phyloP scores from a whole-genome alignment of 1,284 basidiomycete genomes.

The Peniophora sp. region DNA sequence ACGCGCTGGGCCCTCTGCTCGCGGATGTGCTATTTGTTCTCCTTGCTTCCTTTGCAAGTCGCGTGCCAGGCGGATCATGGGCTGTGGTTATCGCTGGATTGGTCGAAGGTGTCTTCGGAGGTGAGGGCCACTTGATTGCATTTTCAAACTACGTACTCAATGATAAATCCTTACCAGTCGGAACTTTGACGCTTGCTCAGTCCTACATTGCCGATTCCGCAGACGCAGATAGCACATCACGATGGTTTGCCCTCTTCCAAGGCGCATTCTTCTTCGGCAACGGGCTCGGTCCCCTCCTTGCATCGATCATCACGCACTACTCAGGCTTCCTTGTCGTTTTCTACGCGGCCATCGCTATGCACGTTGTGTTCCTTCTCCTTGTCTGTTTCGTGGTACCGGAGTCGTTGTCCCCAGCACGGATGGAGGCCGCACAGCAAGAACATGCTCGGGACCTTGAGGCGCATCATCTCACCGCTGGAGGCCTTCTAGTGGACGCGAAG shows the following conservation, averaged over 20 bases:
- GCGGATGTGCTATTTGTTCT: not conserved
- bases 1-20: not conserved
- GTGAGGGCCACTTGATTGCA: not conserved
- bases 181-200: not conserved
- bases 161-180: not conserved
- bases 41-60: not conserved
- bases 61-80: not conserved
- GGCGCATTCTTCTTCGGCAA: not conserved
- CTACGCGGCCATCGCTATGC: not conserved
- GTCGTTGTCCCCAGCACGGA: not conserved
- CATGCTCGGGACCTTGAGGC: not conserved
- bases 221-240: not conserved
- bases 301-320: not conserved
- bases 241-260: not conserved
- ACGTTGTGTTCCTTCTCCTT: not conserved
- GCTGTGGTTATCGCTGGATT: not conserved
- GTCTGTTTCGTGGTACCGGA: not conserved
- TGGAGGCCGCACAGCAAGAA: not conserved
- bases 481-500: not conserved
- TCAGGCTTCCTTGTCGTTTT: not conserved
- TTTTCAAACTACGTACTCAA: not conserved
- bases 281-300: not conserved
- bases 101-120: not conserved
- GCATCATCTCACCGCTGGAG: not conserved
- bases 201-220: not conserved